Evolutionary conservation across 805 yeast species (phyloP), one percentile per base, ranked within the genome.

Genomic region (Ascoidea rubescens): DNA sequence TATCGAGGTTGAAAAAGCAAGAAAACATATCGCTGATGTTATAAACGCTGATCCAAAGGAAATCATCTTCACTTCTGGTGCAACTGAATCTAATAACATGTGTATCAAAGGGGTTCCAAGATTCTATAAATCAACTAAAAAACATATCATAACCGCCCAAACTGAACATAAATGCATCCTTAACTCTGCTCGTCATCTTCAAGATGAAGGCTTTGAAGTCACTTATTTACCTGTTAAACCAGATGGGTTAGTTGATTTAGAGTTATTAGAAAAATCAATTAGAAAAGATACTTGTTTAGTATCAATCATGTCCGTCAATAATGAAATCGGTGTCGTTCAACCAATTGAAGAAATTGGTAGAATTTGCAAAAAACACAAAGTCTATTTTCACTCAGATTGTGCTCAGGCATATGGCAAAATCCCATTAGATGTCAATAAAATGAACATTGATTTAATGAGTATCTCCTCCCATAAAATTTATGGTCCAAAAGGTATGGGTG

Each of bases 111-210:
- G 99, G 64, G 95, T 93, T 14, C 91, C 96, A 2, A 77, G 96
- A 55, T 93, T 93, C 68, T 93, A 91, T 72, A 78, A 79, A 54
- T 86, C 84, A 62, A 84, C 91, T 46, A 93, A 91, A 72, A 84
- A 80, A 63, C 99, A 93, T 68, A 84, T 93, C 60, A 90, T 93
- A 65, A 93, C 99, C 30, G 80, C 95, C 1, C 96, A 89, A 68
- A 93, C 98, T 1, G 99, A 93, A 69, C 99, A 93, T 71, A 93
- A 93, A 72, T 93, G 99, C 75, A 96, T 93, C n/a, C 72, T 93
- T 67, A 99, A 93, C 67, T 87, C 97, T 10, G 90, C 96, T 58
- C 80, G 99, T 62, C 87, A 87, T 62, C 71, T 93, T 74, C 96
- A 89, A 65, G 96, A 89, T 66, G 98, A 93, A 65, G 99, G 98